Base-by-base conservation (phyloP, 2,329 filamentous ascomycete species). In the Epichloe gansuensis region DNA sequence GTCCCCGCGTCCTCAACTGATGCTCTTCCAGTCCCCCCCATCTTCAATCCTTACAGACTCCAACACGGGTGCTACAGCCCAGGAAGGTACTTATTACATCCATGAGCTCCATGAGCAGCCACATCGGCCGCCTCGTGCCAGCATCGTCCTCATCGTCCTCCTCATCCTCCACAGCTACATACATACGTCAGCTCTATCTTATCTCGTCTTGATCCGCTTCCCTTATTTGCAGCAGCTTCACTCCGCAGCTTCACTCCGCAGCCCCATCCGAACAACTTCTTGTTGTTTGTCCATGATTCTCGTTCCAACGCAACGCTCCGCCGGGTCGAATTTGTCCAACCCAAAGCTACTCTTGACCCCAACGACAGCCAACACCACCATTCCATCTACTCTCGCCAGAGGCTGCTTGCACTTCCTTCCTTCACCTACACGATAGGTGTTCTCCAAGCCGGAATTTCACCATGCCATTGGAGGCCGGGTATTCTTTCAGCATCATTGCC, bases 381-480 rank as follows among this genome's bases (percentile, higher is more conserved):
- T 39, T 23, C 4, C 11, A 43, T 35, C 28, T 13, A 5, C 23
- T 51, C 43, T 13, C n/a, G 21, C 50, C n/a, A 13, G 39, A 35
- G 38, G 23, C 43, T 25, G 34, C 17, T 46, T 46, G 34, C 31
- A 41, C 13, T 12, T 35, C 48, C 34, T 54, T n/a, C 42, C 28
- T 51, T 39, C 43, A 28, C 37, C 53, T 52, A 45, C 31, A 35
- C 43, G 46, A 34, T 39, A 42, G 42, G 25, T 41, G 25, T 46
- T 17, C 41, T 28, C 52, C 38, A 39, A 23, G 21, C 42, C 31
- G 12, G 38, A 13, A 28, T 21, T 48, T 55, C 53, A 52, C 21
- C 50, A 55, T 54, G 53, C 50, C 31, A 48, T 52, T 52, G 52
- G 45, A 52, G 34, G 49, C 37, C 39, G 28, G 46, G 17, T 21